Percentiles rank a stretch among this genome's conserved stretches.
Evolutionary conservation across 768 basidiomycete genomes (phyloP).

Genomic region (Psilocybe azurescens): DNA sequence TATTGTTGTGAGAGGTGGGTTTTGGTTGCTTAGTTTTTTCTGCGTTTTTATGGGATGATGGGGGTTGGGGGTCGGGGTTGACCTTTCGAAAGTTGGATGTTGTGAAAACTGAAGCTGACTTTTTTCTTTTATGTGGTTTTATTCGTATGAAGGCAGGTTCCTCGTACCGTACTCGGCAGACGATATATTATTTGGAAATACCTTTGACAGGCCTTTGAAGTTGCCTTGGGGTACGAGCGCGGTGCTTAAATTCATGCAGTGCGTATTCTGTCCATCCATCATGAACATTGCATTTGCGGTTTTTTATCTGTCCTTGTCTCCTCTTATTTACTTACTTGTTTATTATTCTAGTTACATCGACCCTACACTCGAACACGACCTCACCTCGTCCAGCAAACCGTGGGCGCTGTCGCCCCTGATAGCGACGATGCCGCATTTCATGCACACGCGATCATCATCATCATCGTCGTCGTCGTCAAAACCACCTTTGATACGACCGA

Average conservation of each 20-base stretch:
- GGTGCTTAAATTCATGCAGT: slow-evolving; percentile 85
- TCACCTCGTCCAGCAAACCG: slow-evolving; percentile 75
- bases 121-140: background rate
- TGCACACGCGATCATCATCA: slow-evolving; percentile 44
- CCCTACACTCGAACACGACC: slow-evolving; percentile 85
- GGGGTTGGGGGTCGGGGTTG: no score
- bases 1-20: slow-evolving; percentile 85
- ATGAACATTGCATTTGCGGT: no score
- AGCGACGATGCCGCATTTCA: slow-evolving; percentile 81
- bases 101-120: background rate
- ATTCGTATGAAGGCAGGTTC: slow-evolving; percentile 63
- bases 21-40: no score
- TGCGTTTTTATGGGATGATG: no score
- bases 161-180: slow-evolving; percentile 70
- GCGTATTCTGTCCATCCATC: slow-evolving; percentile 26
- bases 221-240: slow-evolving; percentile 84
- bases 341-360: slow-evolving; percentile 74
- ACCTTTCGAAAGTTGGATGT: no score
- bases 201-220: slow-evolving; percentile 78
- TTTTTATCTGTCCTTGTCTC: background rate
- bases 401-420: slow-evolving; percentile 91
- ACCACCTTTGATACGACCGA: slow-evolving; percentile 48
- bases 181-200: slow-evolving; percentile 91
- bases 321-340: background rate
- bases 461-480: slow-evolving; percentile 14